Evolutionary conservation across 2,329 filamentous ascomycete species (phyloP), one percentile per base, ranked within the genome.

Genomic region (Cladosporium phlei): DNA sequence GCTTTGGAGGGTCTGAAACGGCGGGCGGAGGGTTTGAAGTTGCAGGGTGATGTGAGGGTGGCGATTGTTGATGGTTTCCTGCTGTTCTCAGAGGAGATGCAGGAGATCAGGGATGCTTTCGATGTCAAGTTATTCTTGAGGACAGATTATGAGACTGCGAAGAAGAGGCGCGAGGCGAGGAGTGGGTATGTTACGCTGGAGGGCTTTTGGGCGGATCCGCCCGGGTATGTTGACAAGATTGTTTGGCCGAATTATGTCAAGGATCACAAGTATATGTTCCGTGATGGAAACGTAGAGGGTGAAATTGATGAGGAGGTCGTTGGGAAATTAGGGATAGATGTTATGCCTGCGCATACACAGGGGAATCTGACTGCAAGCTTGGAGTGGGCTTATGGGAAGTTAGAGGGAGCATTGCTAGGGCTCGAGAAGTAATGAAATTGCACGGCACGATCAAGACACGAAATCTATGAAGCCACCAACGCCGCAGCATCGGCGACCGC

Each of bases 181-280:
- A 80, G 77, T 55, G 86, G 86, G 9, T 93, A 93, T 64, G 85
- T 88, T 22, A 91, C 87, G 34, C 62, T 69, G 28, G 75, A 96
- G 60, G 91, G 90, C 21, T 98, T 96, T 70, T 98, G 93, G 93
- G 77, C 83, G 47, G 93, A 98, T 66, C 93, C 93, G 0, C 88
- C 88, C 0, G 90, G 88, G 0, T 98, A 97, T 64, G 89, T 97
- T 28, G 90, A 97, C 64, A 79, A 86, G 63, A 78, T 98, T 46
- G 93, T 98, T 4, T 98, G 93, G 93, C 91, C 91, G 3, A 91
- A 95, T 59, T 97, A 96, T 66, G 86, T 86, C 3, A 74, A 78
- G 44, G 80, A 88, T 58, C 90, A 97, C 69, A 72, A 73, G 17
- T 95, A 87, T 75, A 71, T 98, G 64, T 93, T 96, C 61, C 67